Evolutionary conservation across 2,329 filamentous ascomycete species (phyloP).

Genomic region (Botrytis aclada): DNA sequence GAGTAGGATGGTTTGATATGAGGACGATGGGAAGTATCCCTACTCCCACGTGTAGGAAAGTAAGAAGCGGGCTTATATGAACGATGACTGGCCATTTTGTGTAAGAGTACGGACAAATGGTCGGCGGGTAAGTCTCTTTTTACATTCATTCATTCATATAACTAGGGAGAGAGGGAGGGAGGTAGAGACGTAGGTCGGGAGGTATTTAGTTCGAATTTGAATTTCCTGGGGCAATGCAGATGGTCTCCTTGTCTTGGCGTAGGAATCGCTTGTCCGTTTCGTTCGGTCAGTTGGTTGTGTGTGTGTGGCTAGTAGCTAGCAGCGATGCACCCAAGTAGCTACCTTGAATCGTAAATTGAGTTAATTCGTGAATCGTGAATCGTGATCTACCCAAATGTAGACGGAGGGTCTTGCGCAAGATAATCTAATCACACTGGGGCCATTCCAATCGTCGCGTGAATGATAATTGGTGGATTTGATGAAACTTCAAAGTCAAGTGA

Average conservation of each 20-base stretch:
- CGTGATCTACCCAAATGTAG: neutral
- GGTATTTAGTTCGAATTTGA: neutral
- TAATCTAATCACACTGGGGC: neutral
- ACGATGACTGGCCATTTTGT: conserved; percentile 46
- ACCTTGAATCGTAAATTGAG: neutral
- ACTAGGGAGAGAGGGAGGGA: neutral
- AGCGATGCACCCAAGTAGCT: neutral
- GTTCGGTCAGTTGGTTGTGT: neutral
- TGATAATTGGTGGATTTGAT: neutral
- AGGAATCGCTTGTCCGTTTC: neutral
- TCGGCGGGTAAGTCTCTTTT: neutral
- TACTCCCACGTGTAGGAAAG: conserved; percentile 33
- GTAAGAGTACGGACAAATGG: neutral
- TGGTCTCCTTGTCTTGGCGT: neutral
- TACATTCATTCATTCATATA: neutral
- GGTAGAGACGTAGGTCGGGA: neutral
- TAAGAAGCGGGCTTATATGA: conserved; percentile 49
- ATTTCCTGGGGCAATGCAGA: neutral
- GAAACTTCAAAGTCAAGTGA: conserved; percentile 11
- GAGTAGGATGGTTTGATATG: neutral
- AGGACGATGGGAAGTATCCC: conserved; percentile 37
- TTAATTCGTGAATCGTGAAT: neutral
- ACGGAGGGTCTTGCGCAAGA: neutral
- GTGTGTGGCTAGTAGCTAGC: neutral
- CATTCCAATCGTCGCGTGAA: neutral